phyloP scores from a whole-genome alignment of 176 grass and related monocot species.

The Phyllostachys edulis region DNA sequence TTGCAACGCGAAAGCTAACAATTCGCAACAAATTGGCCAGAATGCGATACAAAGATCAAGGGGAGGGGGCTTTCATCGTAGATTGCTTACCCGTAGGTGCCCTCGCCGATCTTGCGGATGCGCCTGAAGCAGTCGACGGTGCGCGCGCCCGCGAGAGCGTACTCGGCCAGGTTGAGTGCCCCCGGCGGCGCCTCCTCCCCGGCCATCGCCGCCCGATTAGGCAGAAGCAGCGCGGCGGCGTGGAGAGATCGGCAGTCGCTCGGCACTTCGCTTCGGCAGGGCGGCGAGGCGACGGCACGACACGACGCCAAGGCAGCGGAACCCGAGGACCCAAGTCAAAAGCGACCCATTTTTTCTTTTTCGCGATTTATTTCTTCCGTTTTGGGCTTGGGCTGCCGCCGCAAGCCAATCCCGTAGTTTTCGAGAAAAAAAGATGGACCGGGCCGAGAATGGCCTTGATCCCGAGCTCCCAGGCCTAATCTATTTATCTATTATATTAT shows the following conservation, averaged over 20 bases:
- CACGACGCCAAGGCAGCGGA: conserved; percentile 9
- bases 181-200: conserved; percentile 55
- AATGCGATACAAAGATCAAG: background rate
- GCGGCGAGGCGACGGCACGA: background rate
- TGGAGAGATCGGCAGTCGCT: background rate
- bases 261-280: conserved; percentile 4
- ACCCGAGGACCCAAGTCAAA: conserved; percentile 15
- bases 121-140: conserved; percentile 76
- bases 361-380: background rate
- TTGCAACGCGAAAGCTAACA: background rate
- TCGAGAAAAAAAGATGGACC: no score
- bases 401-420: no score
- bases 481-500: no score
- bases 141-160: conserved; percentile 57
- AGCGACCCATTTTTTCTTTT: background rate
- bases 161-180: conserved; percentile 49
- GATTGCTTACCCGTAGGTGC: conserved; percentile 46
- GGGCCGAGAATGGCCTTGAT: no score
- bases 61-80: background rate
- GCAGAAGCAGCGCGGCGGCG: background rate
- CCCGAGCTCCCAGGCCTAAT: no score
- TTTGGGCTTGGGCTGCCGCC: background rate
- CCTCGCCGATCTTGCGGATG: conserved; percentile 86
- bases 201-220: conserved; percentile 6
- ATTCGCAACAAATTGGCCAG: background rate